phyloP scores from a whole-genome alignment of 2,329 filamentous ascomycete species.

The Colletotrichum echinochloae region DNA sequence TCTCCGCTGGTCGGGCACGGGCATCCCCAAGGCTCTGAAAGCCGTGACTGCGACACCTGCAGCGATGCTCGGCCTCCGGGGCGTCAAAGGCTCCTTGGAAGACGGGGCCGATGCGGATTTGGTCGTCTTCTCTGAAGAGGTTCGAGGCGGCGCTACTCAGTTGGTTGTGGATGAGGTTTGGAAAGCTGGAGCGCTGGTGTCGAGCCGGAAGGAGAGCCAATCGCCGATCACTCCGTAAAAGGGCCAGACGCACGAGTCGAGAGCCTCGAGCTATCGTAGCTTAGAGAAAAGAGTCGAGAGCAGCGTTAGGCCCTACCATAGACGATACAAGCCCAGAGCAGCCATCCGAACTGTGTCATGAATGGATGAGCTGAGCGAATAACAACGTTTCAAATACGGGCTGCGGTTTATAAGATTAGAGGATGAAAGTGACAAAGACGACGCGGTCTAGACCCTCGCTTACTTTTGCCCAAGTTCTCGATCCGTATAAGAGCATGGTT shows the following conservation, averaged over 20 bases:
- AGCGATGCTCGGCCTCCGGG: slow-evolving; percentile 76
- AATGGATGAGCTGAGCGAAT: slow-evolving; percentile 15
- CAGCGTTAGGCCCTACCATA: slow-evolving; percentile 3
- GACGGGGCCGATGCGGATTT: slow-evolving; percentile 76
- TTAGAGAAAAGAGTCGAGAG: neutral
- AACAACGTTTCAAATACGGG: neutral
- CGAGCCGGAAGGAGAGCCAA: slow-evolving; percentile 42
- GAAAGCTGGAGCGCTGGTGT: slow-evolving; percentile 77
- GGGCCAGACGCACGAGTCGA: neutral
- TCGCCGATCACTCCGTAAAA: slow-evolving; percentile 28
- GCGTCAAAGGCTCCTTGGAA: slow-evolving; percentile 73
- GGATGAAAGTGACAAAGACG: neutral
- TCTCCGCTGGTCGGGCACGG: slow-evolving; percentile 77
- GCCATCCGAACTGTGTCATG: slow-evolving; percentile 15
- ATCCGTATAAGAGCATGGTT: slow-evolving; percentile 1
- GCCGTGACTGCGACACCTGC: slow-evolving; percentile 84
- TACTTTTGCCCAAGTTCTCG: neutral
- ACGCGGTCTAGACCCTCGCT: slow-evolving; percentile 2
- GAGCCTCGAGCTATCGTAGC: neutral
- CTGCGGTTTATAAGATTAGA: neutral
- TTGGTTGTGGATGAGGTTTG: slow-evolving; percentile 80
- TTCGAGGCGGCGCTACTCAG: slow-evolving; percentile 57
- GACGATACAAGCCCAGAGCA: slow-evolving; percentile 16
- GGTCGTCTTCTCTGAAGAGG: slow-evolving; percentile 72
- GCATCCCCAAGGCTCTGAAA: slow-evolving; percentile 75